Percentiles rank a stretch among this genome's conserved stretches.
Conservation (phyloP, 78 protist species). For the Dictyostelium purpureum region DNA sequence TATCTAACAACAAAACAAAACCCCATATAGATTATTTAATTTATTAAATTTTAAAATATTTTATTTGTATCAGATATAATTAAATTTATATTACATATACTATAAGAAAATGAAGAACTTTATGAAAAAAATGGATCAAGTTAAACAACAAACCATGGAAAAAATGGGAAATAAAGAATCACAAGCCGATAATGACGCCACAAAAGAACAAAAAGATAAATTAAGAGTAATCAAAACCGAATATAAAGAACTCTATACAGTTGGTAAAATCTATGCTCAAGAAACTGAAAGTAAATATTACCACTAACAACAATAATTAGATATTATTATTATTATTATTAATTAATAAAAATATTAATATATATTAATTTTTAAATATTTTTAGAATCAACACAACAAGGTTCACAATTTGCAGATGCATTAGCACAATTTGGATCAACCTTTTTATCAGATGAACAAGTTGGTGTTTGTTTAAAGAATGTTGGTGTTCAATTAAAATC, state of each 20-base stretch:
- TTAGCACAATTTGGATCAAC: constrained; percentile 35
- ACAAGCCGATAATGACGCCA: constrained; percentile 65
- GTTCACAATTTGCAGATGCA: constrained; percentile 61
- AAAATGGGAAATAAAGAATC: constrained; percentile 60
- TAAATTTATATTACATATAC: background rate
- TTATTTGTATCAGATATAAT: too few relatives aligned
- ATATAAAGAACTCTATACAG: background rate
- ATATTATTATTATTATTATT: background rate
- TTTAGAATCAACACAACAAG: constrained; percentile 24
- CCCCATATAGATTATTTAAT: too few relatives aligned
- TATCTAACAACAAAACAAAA: too few relatives aligned
- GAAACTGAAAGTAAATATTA: constrained; percentile 58
- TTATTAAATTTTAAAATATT: too few relatives aligned
- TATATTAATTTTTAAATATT: background rate
- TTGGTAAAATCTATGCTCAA: constrained; percentile 41
- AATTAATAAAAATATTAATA: background rate
- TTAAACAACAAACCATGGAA: constrained; percentile 45
- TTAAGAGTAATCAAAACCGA: constrained; percentile 38
- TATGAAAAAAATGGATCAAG: constrained; percentile 39
- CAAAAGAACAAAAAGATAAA: constrained; percentile 59
- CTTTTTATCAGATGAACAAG: background rate
- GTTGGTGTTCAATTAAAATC: constrained; percentile 51
- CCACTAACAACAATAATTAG: background rate
- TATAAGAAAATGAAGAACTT: constrained; percentile 43
- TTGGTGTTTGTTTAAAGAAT: constrained; percentile 7